Percentiles rank a stretch among this genome's conserved stretches.
Conservation (phyloP, 306 rosid species). For the Elaeagnus macrophylla region DNA sequence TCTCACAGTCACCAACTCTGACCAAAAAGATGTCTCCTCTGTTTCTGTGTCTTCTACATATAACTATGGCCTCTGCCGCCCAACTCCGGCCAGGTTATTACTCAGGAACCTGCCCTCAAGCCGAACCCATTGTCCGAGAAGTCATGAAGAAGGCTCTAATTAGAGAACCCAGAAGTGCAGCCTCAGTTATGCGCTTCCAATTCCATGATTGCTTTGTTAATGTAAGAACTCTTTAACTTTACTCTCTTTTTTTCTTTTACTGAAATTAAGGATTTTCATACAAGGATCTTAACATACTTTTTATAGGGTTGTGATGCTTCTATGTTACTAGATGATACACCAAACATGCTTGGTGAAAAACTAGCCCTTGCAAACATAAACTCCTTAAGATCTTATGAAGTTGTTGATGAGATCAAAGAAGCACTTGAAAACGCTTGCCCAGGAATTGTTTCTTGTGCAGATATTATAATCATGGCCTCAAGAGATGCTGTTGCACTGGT, state of each 20-base stretch:
- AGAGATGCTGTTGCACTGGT: conserved; percentile 85
- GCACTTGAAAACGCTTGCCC: conserved; percentile 57
- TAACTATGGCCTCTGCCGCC: conserved; percentile 15
- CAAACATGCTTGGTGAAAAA: conserved; percentile 73
- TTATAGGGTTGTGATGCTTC: conserved; percentile 83
- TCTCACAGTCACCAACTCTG: background rate
- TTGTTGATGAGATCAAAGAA: conserved; percentile 60
- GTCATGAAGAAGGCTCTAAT: conserved; percentile 53
- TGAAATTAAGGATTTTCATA: background rate
- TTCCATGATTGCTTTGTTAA: conserved; percentile 85
- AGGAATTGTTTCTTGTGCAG: conserved; percentile 84
- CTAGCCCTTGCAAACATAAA: conserved; percentile 66
- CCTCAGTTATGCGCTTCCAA: conserved; percentile 87
- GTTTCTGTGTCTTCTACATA: conserved; percentile 22
- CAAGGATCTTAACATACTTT: background rate
- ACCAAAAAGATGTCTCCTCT: conserved; percentile 16
- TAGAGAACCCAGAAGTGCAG: conserved; percentile 63
- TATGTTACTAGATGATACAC: conserved; percentile 79
- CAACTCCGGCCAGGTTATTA: conserved; percentile 52
- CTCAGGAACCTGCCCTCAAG: conserved; percentile 45
- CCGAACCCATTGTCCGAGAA: conserved; percentile 43
- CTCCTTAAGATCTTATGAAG: conserved; percentile 70
- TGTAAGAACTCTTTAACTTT: conserved; percentile 19
- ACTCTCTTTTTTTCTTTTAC: too few relatives aligned
- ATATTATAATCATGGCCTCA: conserved; percentile 72